A percentile compares a stretch with the other conserved stretches of the same genome.
phyloP scores from a whole-genome alignment of 345 rosid genomes.

The Punica granatum region DNA sequence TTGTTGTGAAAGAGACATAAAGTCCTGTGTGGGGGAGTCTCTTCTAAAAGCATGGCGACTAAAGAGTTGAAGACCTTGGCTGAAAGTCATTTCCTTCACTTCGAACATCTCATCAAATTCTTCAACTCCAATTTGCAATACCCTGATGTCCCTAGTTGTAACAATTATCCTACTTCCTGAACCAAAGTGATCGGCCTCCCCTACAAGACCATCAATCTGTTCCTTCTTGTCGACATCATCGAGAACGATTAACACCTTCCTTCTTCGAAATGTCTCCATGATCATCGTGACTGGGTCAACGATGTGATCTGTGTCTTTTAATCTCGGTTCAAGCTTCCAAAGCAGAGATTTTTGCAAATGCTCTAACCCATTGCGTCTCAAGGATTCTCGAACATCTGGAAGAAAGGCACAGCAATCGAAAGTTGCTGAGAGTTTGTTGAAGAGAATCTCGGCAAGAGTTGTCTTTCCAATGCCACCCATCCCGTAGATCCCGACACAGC shows the following conservation, averaged over 20 bases:
- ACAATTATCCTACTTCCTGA: slow-evolving; percentile 7
- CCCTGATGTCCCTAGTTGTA: background rate
- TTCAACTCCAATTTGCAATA: background rate
- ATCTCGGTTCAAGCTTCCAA: background rate
- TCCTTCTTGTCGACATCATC: background rate
- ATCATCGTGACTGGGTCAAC: background rate
- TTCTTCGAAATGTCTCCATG: background rate
- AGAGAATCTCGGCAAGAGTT: background rate
- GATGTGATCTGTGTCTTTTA: background rate
- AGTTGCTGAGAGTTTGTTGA: background rate
- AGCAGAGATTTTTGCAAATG: background rate
- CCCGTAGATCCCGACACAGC: background rate
- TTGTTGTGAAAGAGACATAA: background rate
- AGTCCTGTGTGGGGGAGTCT: background rate
- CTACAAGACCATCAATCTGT: background rate
- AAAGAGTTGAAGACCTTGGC: slow-evolving; percentile 2
- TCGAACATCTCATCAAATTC: background rate
- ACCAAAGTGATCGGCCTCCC: background rate
- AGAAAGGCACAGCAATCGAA: background rate
- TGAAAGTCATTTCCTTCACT: background rate
- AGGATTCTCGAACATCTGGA: slow-evolving; percentile 2
- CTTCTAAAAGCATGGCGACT: slow-evolving; percentile 5
- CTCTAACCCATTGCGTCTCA: background rate
- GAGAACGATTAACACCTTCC: background rate
- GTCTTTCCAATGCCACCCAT: slow-evolving; percentile 5